A percentile compares a stretch with the other conserved stretches of the same genome.
Conservation (phyloP, 2,329 filamentous ascomycete genomes). For the Cryphonectria naterciae region DNA sequence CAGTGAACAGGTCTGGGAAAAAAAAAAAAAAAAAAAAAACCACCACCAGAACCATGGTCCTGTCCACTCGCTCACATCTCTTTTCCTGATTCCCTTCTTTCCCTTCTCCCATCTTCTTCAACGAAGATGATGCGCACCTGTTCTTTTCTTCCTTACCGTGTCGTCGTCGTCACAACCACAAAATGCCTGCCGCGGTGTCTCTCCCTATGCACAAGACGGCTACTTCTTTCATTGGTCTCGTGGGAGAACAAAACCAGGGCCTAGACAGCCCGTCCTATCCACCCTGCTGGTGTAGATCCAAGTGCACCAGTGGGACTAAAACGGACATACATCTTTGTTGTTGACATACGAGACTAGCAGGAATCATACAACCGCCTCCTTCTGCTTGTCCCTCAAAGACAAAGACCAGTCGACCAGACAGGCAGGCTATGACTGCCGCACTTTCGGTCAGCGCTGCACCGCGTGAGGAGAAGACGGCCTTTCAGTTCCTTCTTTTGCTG, state of each 20-base stretch:
- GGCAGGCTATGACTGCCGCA: neutral
- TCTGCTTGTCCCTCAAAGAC: neutral
- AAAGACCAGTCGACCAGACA: neutral
- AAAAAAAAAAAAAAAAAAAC: neutral
- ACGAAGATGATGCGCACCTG: neutral
- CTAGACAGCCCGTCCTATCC: constrained; percentile 71
- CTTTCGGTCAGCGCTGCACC: constrained; percentile 7
- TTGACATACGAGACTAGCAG: constrained; percentile 12
- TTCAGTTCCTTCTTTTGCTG: no score
- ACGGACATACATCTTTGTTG: constrained; percentile 58
- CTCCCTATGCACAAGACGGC: constrained; percentile 61
- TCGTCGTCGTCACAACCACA: constrained; percentile 48
- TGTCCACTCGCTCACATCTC: neutral
- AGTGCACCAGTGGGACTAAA: constrained; percentile 67
- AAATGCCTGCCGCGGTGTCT: constrained; percentile 65
- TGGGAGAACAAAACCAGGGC: constrained; percentile 66
- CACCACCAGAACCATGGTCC: neutral
- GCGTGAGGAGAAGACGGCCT: constrained; percentile 27
- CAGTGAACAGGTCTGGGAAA: constrained; percentile 3
- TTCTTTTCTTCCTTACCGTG: neutral
- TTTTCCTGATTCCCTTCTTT: constrained; percentile 12
- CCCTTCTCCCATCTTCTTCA: constrained; percentile 14
- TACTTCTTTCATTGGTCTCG: constrained; percentile 62
- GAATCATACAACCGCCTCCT: constrained; percentile 2
- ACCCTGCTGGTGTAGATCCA: constrained; percentile 62